Base-by-base conservation (phyloP, 2,329 filamentous ascomycete species). In the Biscogniauxia marginata region DNA sequence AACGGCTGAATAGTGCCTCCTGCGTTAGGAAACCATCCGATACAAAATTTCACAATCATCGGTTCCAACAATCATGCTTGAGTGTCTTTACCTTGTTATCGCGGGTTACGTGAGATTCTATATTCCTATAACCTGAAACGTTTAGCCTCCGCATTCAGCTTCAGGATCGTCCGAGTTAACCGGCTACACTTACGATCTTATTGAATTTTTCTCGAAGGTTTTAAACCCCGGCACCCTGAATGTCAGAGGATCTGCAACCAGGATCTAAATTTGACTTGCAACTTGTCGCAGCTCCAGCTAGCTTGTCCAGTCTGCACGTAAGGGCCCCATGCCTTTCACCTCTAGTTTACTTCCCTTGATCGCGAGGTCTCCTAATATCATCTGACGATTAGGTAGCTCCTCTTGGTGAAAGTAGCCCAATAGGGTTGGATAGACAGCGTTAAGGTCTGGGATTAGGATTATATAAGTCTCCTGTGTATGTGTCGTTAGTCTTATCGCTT, bases 211-310 rank as follows among this genome's bases (percentile, higher is more conserved):
- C 46, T 49, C 21, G 46, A 49, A 49, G 21, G 4, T 8, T 30
- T 30, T 25, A 8, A 25, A 22, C 8, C 44, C 20, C 18, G 18
- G 46, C 46, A 9, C 24, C 46, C 20, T 18, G 24, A 25, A 48
- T 57, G 50, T 55, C n/a, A 53, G 58, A 55, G 19, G 60, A 60
- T 62, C 55, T 62, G 51, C 60, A 30, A 49, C 59, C 5, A 21
- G 60, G 60, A 60, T 58, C 24, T 50, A 46, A 54, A 53, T 50
- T 49, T 51, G 21, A 22, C 44, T 46, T 46, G 44, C 22, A 9
- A 49, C 46, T 46, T 56, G 53, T 58, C 44, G 53, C 55, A 59
- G 50, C 23, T 55, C 9, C 20, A 48, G 20, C 49, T 49, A 25
- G 23, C n/a, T 39, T 25, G 50, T 48, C 39, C 30, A 51, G 50